Conservation (phyloP, 2,329 filamentous ascomycete species). For the Tolypocladium tundrense region DNA sequence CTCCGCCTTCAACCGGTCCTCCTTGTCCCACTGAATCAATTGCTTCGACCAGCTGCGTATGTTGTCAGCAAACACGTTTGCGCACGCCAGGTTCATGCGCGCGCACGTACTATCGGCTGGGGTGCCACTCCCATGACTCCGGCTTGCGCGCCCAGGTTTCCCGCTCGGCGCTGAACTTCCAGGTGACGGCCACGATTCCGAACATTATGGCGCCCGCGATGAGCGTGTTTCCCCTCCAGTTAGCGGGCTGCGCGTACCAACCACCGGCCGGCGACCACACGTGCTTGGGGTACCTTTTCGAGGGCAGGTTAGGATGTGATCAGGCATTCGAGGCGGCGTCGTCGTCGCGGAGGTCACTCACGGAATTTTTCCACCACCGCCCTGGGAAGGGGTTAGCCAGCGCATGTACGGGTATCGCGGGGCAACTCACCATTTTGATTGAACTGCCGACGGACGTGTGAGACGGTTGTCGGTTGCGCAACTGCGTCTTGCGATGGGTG, state of each 20-base stretch:
- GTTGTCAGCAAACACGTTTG: neutral
- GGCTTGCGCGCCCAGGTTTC: constrained; percentile 69
- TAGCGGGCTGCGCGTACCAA: constrained; percentile 90
- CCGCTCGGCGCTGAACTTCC: constrained; percentile 62
- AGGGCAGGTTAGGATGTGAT: neutral
- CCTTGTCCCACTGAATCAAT: constrained; percentile 33
- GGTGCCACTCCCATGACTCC: constrained; percentile 67
- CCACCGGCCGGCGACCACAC: constrained; percentile 98
- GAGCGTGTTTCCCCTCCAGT: constrained; percentile 90
- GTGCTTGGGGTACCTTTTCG: constrained; percentile 76
- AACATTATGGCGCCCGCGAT: constrained; percentile 59
- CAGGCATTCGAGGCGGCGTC: constrained; percentile 4
- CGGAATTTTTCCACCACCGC: constrained; percentile 62
- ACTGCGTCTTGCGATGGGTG: constrained; percentile 15
- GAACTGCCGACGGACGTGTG: constrained; percentile 23
- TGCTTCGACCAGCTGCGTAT: constrained; percentile 33
- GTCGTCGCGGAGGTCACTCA: constrained; percentile 22
- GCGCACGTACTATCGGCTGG: constrained; percentile 65
- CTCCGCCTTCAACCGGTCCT: constrained; percentile 26
- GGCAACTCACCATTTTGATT: constrained; percentile 45
- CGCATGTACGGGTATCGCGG: neutral
- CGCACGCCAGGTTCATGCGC: neutral
- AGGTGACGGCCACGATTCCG: constrained; percentile 58
- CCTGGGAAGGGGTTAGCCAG: constrained; percentile 41
- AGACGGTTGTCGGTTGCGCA: constrained; percentile 13